Evolutionary conservation across 768 basidiomycete species (phyloP).

Genomic region (Lactarius sp.): DNA sequence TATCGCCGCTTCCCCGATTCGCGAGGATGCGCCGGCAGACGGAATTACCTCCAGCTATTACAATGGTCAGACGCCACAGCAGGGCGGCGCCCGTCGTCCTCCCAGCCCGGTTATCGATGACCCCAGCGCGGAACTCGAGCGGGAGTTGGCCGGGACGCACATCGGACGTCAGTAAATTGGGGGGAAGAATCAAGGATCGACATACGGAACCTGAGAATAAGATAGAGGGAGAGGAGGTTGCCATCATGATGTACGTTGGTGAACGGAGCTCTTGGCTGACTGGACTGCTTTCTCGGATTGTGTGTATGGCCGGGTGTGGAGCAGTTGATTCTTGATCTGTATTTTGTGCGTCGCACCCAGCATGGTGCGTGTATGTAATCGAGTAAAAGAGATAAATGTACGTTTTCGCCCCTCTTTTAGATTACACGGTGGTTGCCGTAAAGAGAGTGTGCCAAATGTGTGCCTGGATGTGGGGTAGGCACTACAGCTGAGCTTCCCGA

Average conservation of each 20-base stretch:
- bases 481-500: background rate
- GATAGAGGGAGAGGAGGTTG: background rate
- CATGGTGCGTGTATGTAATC: background rate
- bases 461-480: background rate
- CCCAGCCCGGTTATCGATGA: constrained; percentile 78
- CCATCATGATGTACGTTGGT: background rate
- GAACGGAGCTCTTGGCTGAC: too few species aligned
- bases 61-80: constrained; percentile 29
- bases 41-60: constrained; percentile 72
- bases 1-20: constrained; percentile 70
- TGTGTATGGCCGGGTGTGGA: too few species aligned
- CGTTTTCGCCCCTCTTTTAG: background rate
- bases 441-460: background rate
- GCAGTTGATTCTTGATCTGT: background rate
- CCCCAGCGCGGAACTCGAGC: constrained; percentile 80
- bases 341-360: background rate
- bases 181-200: background rate
- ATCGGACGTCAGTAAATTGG: constrained; percentile 31
- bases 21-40: constrained; percentile 51
- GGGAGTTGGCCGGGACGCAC: constrained; percentile 76
- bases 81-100: constrained; percentile 36
- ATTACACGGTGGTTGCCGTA: background rate
- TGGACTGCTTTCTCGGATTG: background rate
- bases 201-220: background rate
- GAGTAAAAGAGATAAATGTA: background rate